Evolutionary conservation across 441 rosid genomes (phyloP), one percentile per base, ranked within the genome.

Genomic region (Eugenia klotzschiana): DNA sequence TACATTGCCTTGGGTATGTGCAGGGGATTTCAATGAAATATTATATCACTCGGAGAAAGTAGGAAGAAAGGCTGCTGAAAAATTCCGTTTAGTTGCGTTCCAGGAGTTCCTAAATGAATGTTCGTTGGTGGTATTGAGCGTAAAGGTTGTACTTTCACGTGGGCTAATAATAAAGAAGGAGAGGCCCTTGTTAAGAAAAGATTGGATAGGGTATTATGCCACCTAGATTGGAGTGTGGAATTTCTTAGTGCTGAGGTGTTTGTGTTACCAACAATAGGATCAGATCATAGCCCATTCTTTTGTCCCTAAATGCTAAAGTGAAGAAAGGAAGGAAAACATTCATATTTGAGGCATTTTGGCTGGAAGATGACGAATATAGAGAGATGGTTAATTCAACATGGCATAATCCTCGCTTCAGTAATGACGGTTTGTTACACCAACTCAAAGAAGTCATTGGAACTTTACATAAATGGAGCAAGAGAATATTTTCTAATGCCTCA

Each of bases 401-500:
- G 13, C 0, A 54, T 22, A 25, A 54, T 9, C 25, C 9, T 4
- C 2, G 9, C 0, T 23, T 54, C 1, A 54, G 23, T 1, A 54
- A 23, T 54, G 26, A 54, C 11, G 26, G 57, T 9, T 54, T 54
- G 57, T 11, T 1, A 0, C 57, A 9, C 5, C 23, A 54, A 11
- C 25, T 23, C 9, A 54, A 23, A 54, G 57, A 8, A 23, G 11
- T 8, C 10, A 22, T 3, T 8, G 3, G 6, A 4, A 54, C 9
- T 40, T n/a, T 54, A 54, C 57, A 23, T 8, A 11, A 12, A 8
- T 54, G n/a, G 0, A 23, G 6, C 5, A 0, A 3, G 23, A 9
- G 12, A 25, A 22, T 11, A 0, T 18, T 51, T 6, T 18, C 54
- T 20, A 51, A 51, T 4, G 0, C 0, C 0, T 8, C 26, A 2